Evolutionary conservation across 75 land plant species (phyloP).

Genomic region (Ceratopteris richardii): DNA sequence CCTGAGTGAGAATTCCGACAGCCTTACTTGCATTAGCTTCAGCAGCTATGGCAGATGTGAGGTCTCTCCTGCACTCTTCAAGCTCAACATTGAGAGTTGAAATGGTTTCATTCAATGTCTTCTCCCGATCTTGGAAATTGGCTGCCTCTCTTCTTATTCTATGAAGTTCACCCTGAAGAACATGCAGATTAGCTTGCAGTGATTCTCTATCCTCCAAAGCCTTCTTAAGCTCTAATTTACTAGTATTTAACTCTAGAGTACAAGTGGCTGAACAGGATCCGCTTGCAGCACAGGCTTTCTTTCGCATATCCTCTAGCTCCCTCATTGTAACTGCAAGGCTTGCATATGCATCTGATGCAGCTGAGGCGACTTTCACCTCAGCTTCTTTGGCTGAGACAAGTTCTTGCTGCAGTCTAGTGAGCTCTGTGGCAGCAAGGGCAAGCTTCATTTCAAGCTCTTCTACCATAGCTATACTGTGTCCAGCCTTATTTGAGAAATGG

Average conservation of each 20-base stretch:
- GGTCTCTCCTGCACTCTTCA: slow-evolving; percentile 13
- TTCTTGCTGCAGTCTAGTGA: slow-evolving; percentile 46
- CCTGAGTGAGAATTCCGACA: slow-evolving; percentile 45
- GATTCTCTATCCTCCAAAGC: slow-evolving; percentile 48
- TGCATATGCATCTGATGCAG: slow-evolving; percentile 14
- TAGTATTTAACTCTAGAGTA: slow-evolving; percentile 39
- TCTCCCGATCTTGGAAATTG: slow-evolving; percentile 52
- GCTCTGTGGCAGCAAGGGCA: slow-evolving; percentile 39
- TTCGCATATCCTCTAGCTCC: slow-evolving; percentile 35
- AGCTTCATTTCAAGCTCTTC: slow-evolving; percentile 20
- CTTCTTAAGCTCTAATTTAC: slow-evolving; percentile 42
- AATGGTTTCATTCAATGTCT: slow-evolving; percentile 39
- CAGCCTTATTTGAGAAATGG: slow-evolving; percentile 26
- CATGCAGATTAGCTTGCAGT: slow-evolving; percentile 23
- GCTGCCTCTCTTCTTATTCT: slow-evolving; percentile 42
- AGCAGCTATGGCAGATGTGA: slow-evolving; percentile 12
- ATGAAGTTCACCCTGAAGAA: slow-evolving; percentile 38
- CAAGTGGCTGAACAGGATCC: too few relatives aligned
- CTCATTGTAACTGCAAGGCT: slow-evolving; percentile 45
- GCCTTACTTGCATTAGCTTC: slow-evolving; percentile 52
- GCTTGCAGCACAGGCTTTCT: slow-evolving; percentile 38
- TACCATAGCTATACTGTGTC: slow-evolving; percentile 14
- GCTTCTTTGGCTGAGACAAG: slow-evolving; percentile 42
- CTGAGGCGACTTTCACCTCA: slow-evolving; percentile 20
- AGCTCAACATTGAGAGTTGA: slow-evolving; percentile 50